These are phyloP conservation scores for Arthrobotrys megalospora DNA, from an alignment of 2,329 filamentous ascomycete species.

Conservation along the genomic window DNA sequence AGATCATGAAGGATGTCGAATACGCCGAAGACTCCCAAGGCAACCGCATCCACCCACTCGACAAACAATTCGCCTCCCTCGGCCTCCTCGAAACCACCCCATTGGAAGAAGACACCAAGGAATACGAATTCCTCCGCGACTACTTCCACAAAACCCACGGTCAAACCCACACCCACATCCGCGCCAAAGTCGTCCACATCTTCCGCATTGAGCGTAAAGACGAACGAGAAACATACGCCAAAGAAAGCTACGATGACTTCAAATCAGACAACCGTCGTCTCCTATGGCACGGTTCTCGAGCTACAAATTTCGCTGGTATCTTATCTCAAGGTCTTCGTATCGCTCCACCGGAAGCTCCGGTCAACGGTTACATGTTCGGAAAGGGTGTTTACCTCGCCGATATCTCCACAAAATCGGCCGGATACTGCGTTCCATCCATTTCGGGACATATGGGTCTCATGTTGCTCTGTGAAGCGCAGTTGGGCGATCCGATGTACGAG, in stretches of 20 bases:
- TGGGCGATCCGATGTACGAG: constrained; percentile 81
- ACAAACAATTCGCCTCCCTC: constrained; percentile 80
- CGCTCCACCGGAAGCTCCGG: constrained; percentile 85
- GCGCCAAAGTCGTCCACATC: constrained; percentile 78
- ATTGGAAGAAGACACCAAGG: constrained; percentile 73
- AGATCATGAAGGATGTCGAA: constrained; percentile 80
- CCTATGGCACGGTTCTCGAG: constrained; percentile 88
- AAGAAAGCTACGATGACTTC: constrained; percentile 69
- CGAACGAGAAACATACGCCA: constrained; percentile 78
- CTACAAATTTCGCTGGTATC: constrained; percentile 89
- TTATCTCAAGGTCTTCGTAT: constrained; percentile 90
- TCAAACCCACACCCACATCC: constrained; percentile 73
- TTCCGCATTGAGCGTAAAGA: constrained; percentile 85
- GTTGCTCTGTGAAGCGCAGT: constrained; percentile 86
- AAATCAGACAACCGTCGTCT: constrained; percentile 78
- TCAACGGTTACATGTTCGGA: constrained; percentile 87
- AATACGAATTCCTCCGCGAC: constrained; percentile 76
- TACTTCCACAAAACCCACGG: constrained; percentile 80
- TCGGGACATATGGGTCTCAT: constrained; percentile 81
- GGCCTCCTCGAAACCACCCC: constrained; percentile 83
- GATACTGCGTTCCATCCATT: constrained; percentile 77
- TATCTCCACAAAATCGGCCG: constrained; percentile 85
- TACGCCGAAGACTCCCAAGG: constrained; percentile 70
- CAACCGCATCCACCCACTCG: constrained; percentile 75
- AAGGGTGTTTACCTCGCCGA: constrained; percentile 92